Evolutionary conservation across 73 alveolate species (phyloP).

Genomic region (Paramecium octaurelia): DNA sequence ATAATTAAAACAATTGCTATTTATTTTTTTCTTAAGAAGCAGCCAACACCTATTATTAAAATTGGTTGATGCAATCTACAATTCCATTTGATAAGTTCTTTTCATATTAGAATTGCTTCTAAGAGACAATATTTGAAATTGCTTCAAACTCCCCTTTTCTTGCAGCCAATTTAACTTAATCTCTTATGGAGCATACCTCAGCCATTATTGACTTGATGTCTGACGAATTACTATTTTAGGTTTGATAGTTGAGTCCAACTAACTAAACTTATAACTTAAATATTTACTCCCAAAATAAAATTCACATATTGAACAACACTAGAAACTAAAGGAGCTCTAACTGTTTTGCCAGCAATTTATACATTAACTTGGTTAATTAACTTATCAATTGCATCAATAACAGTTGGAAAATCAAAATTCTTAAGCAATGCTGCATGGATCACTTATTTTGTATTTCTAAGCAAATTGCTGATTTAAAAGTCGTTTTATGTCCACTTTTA

Average conservation of each 20-base stretch:
- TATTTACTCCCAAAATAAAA: slow-evolving; percentile 79
- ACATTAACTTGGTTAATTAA: slow-evolving; percentile 78
- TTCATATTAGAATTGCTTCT: slow-evolving; percentile 58
- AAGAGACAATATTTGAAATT: slow-evolving; percentile 31
- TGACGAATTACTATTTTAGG: slow-evolving; percentile 4
- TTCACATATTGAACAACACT: slow-evolving; percentile 72
- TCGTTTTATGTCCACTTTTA: slow-evolving; percentile 84
- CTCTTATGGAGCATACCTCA: neutral
- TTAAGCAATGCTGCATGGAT: slow-evolving; percentile 86
- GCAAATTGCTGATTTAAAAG: slow-evolving; percentile 59
- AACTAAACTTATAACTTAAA: slow-evolving; percentile 61
- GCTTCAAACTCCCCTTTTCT: slow-evolving; percentile 49
- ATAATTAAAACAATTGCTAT: slow-evolving; percentile 68
- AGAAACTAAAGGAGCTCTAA: slow-evolving; percentile 76
- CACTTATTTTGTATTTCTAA: slow-evolving; percentile 66
- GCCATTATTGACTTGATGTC: neutral
- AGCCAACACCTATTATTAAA: slow-evolving; percentile 77
- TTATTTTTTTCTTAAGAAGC: slow-evolving; percentile 72
- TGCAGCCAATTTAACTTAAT: slow-evolving; percentile 23
- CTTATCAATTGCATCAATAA: slow-evolving; percentile 71
- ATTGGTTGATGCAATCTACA: slow-evolving; percentile 73
- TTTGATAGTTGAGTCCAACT: slow-evolving; percentile 68
- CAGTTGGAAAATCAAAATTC: slow-evolving; percentile 92
- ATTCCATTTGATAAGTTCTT: slow-evolving; percentile 77
- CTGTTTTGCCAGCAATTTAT: slow-evolving; percentile 66